Percentiles rank a stretch among this genome's conserved stretches.
phyloP scores from a whole-genome alignment of 257 asterid genomes.

The Scutellaria galericulata region DNA sequence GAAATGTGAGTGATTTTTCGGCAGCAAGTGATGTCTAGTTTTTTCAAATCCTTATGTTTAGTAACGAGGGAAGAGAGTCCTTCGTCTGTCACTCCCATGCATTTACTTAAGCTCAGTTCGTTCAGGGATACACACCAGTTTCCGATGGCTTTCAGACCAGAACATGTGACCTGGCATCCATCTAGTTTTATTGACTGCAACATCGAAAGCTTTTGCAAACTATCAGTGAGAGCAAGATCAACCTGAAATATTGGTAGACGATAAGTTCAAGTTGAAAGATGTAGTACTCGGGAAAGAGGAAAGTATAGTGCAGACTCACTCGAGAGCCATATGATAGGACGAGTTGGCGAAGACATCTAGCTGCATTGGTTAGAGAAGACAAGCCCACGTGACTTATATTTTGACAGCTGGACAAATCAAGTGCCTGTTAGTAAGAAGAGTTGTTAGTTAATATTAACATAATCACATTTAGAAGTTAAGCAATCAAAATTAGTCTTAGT shows the following conservation, averaged over 20 bases:
- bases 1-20: conserved; percentile 71
- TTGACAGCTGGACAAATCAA: conserved; percentile 87
- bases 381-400: conserved; percentile 72
- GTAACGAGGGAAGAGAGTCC: conserved; percentile 76
- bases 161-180: conserved; percentile 78
- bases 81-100: conserved; percentile 81
- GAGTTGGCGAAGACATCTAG: conserved; percentile 63
- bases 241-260: conserved; percentile 51
- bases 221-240: conserved; percentile 68
- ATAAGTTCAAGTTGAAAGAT: conserved; percentile 22
- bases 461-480: conserved; percentile 12
- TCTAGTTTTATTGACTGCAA: conserved; percentile 71
- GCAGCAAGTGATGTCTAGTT: conserved; percentile 88
- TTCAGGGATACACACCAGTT: conserved; percentile 63
- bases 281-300: not conserved
- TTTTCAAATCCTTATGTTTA: conserved; percentile 63
- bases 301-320: conserved; percentile 49
- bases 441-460: not conserved
- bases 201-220: conserved; percentile 66
- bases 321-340: conserved; percentile 70
- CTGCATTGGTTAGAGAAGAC: conserved; percentile 72
- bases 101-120: conserved; percentile 82
- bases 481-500: not conserved
- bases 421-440: conserved; percentile 55
- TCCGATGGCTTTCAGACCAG: conserved; percentile 80